Percentiles rank a stretch among this genome's conserved stretches.
Evolutionary conservation across 2,329 filamentous ascomycete species (phyloP).

Genomic region (Ceratocystis alfenasii): DNA sequence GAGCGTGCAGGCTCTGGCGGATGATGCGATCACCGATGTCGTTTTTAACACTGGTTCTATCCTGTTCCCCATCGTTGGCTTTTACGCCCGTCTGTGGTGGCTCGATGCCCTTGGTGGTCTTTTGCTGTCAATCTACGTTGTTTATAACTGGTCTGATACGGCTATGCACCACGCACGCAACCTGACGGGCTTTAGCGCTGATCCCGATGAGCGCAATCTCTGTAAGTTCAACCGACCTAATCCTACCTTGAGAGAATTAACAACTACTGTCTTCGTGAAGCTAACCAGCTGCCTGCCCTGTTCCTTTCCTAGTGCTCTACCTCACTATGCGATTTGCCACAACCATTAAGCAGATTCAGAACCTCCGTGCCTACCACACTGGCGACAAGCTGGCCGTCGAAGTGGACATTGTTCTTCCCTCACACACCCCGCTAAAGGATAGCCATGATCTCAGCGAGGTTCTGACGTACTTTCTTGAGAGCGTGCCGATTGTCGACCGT

Average conservation of each 20-base stretch:
- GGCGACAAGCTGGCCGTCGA: constrained; percentile 74
- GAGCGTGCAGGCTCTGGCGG: constrained; percentile 64
- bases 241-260: background rate
- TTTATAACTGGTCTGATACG: constrained; percentile 65
- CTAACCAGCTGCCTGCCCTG: background rate
- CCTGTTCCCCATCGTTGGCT: constrained; percentile 70
- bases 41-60: constrained; percentile 87
- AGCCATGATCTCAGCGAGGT: constrained; percentile 69
- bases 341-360: constrained; percentile 75
- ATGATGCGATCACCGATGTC: constrained; percentile 56
- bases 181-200: constrained; percentile 64
- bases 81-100: constrained; percentile 69
- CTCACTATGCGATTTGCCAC: constrained; percentile 88
- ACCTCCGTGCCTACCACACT: constrained; percentile 71
- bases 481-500: constrained; percentile 64
- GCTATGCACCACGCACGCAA: constrained; percentile 68
- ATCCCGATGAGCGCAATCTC: constrained; percentile 71
- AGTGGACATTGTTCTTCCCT: constrained; percentile 73
- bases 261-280: background rate
- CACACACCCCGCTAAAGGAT: constrained; percentile 61
- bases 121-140: constrained; percentile 65
- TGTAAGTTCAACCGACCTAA: constrained; percentile 27
- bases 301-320: constrained; percentile 49
- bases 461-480: constrained; percentile 74
- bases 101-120: constrained; percentile 70